Evolutionary conservation across 2,329 filamentous ascomycete species (phyloP), one percentile per base, ranked within the genome.

Genomic region (Ophiostoma australiae): DNA sequence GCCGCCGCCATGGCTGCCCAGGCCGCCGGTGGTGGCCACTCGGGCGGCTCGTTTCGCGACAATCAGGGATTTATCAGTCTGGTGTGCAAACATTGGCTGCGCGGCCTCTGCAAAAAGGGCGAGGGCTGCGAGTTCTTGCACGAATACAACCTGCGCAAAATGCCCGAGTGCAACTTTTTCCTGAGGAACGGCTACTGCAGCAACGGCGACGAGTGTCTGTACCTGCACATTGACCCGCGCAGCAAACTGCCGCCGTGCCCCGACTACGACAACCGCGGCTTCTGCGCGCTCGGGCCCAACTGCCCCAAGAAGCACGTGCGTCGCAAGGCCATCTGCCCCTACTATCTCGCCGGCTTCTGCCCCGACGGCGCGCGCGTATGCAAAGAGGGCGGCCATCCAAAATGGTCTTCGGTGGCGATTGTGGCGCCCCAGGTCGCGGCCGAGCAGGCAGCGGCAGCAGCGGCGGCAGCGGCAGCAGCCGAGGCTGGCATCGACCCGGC

Each of bases 161-260:
- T 98, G 93, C 94, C 95, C 74, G 95, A 98, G 82, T 99, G 95
- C 82, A 97, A 97, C 78, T 97, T 97, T 81, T 98, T 94, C 81
- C 90, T 93, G 72, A 88, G 93, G 73, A 97, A 95, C 78, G 93
- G 93, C 71, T 97, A 96, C 80, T 99, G 95, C 82, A 92, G 91
- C 74, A 97, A 97, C 81, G 95, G 94, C 75, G 94, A 98, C 80
- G 95, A 99, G 81, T 99, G 95, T 78, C 84, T 97, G 5, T 97
- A 97, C 79, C 88, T 97, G 67, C 93, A 97, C 81, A 91, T 96
- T 76, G 92, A 95, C 76, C 91, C 93, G 68, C 86, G 92, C 78
- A 89, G 90, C 73, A 90, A 92, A 77, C 83, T 92, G 76, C 92
- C 89, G 35, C 89, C 91, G 0, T 97, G 93, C 76, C 92, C 93